phyloP scores from a whole-genome alignment of 768 basidiomycete genomes.

The Kondoa malvinella region DNA sequence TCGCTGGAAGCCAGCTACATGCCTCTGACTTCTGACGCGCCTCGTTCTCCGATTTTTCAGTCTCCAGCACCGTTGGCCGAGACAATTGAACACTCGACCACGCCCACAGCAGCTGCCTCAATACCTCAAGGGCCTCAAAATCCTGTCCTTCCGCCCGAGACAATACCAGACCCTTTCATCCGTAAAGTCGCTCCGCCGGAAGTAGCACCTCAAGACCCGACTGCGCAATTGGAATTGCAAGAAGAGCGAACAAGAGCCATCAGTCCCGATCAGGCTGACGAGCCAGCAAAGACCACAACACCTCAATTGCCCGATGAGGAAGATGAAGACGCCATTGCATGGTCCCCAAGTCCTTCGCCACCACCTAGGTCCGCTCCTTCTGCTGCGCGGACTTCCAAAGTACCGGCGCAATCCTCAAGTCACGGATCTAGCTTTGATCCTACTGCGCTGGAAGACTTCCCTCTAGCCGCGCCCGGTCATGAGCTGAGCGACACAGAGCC shows the following conservation, averaged over 20 bases:
- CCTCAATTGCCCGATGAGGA: constrained; percentile 10
- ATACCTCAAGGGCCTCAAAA: not conserved
- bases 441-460: constrained; percentile 17
- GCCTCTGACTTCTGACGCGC: too few relatives aligned
- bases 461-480: constrained; percentile 31
- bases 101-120: not conserved
- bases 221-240: not conserved
- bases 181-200: too few relatives aligned
- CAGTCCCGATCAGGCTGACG: not conserved
- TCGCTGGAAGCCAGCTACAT: too few relatives aligned
- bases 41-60: too few relatives aligned
- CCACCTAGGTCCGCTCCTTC: constrained; percentile 20
- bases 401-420: not conserved
- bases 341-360: constrained; percentile 13
- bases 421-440: not conserved
- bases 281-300: not conserved
- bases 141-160: too few relatives aligned
- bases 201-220: not conserved
- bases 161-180: too few relatives aligned
- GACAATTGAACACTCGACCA: not conserved
- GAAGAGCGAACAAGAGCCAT: not conserved
- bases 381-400: not conserved
- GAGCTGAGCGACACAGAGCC: constrained; percentile 43
- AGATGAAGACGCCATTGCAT: constrained; percentile 24
- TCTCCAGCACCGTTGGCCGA: too few relatives aligned